Conservation (phyloP, 768 basidiomycete genomes). For the Termitomyces sp. region DNA sequence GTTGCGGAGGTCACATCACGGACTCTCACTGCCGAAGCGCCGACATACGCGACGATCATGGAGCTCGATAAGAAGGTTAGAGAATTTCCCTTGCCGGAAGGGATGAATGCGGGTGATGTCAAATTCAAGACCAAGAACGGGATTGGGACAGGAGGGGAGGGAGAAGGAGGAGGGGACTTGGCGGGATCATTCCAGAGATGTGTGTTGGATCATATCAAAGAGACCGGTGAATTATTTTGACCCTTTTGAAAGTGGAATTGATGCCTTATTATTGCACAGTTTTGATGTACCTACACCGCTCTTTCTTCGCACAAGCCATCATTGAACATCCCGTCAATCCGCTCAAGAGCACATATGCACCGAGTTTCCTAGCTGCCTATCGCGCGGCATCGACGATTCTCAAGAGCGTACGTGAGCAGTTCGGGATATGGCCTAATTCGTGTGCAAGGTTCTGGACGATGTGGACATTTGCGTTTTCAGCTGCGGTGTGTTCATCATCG, state of each 20-base stretch:
- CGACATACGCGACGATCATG: constrained; percentile 59
- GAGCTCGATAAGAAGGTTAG: constrained; percentile 65
- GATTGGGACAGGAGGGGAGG: not conserved
- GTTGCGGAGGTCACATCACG: constrained; percentile 58
- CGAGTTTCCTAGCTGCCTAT: constrained; percentile 61
- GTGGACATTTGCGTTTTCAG: constrained; percentile 58
- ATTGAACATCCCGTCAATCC: constrained; percentile 64
- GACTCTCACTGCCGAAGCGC: constrained; percentile 60
- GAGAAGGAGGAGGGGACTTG: constrained; percentile 20
- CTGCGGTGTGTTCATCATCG: constrained; percentile 32
- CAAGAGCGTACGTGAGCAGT: constrained; percentile 44
- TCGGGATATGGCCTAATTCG: constrained; percentile 37
- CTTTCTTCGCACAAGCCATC: constrained; percentile 69
- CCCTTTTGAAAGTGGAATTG: no score
- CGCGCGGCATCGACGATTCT: constrained; percentile 53
- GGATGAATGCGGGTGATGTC: not conserved
- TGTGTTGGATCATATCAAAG: constrained; percentile 43
- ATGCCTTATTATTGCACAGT: constrained; percentile 26
- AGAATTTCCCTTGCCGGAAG: constrained; percentile 36
- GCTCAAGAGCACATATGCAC: constrained; percentile 57
- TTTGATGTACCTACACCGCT: constrained; percentile 58
- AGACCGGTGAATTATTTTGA: constrained; percentile 30
- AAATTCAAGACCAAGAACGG: not conserved
- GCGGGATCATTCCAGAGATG: constrained; percentile 37
- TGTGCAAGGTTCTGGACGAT: constrained; percentile 53